These are phyloP conservation scores for Dactylella cylindrospora DNA, from an alignment of 2,329 filamentous ascomycete species.

Conservation along the genomic window DNA sequence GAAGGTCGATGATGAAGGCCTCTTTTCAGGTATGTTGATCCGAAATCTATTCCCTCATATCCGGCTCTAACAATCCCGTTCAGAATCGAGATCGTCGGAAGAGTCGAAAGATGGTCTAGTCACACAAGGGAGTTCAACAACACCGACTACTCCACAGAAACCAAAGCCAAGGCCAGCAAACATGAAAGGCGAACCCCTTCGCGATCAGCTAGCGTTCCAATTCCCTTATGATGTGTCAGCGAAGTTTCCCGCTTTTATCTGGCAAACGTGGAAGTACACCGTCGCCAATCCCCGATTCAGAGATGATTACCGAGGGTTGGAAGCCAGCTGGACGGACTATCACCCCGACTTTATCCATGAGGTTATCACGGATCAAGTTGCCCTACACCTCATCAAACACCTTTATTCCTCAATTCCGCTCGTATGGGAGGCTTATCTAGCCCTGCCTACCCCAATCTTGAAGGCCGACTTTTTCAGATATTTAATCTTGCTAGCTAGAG, in stretches of 20 bases:
- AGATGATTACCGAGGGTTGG: conserved; percentile 73
- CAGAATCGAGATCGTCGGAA: too few relatives aligned
- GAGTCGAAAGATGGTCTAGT: conserved; percentile 19
- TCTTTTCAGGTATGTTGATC: background rate
- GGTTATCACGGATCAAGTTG: conserved; percentile 80
- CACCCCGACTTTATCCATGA: conserved; percentile 95
- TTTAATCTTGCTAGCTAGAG: conserved; percentile 71
- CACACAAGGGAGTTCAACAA: conserved; percentile 19
- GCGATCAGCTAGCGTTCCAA: conserved; percentile 83
- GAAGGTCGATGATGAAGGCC: conserved; percentile 15
- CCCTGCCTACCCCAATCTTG: conserved; percentile 67
- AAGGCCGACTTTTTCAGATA: conserved; percentile 70
- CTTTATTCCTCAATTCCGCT: conserved; percentile 82
- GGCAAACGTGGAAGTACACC: conserved; percentile 96
- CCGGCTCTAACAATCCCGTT: too few relatives aligned
- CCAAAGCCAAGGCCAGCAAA: conserved; percentile 7
- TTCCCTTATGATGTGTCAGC: conserved; percentile 86
- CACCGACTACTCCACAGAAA: conserved; percentile 11
- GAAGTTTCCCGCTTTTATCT: conserved; percentile 96
- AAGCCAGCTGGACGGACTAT: conserved; percentile 83
- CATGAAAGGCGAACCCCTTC: conserved; percentile 55
- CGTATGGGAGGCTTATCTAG: conserved; percentile 72
- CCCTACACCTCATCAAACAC: conserved; percentile 76
- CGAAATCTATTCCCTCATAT: background rate
- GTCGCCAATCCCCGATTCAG: conserved; percentile 75